phyloP scores from a whole-genome alignment of 352 stramenopile genomes.

The Phytophthora citrophthora region DNA sequence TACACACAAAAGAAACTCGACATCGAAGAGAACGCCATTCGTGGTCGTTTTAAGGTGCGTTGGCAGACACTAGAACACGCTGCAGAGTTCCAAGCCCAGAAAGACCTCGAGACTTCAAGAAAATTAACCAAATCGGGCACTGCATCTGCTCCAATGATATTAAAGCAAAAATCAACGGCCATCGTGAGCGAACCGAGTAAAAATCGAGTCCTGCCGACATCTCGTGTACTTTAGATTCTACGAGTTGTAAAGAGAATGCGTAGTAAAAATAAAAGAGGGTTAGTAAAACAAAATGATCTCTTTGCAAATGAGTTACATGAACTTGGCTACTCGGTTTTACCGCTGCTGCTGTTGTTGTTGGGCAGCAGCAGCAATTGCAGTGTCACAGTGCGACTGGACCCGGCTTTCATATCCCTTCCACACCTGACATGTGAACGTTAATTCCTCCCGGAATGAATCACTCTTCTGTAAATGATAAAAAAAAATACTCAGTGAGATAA shows the following conservation, averaged over 20 bases:
- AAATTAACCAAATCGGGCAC: background rate
- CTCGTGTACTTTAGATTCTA: background rate
- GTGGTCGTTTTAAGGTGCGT: slow-evolving; percentile 36
- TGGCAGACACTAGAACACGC: slow-evolving; percentile 42
- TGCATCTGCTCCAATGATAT: background rate
- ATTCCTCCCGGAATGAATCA: slow-evolving; percentile 72
- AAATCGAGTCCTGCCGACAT: background rate
- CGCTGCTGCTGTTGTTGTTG: slow-evolving; percentile 22
- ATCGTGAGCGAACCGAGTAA: background rate
- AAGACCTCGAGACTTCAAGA: slow-evolving; percentile 13
- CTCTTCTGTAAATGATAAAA: slow-evolving; percentile 58
- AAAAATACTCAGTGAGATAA: too few species aligned
- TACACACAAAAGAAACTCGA: slow-evolving; percentile 60
- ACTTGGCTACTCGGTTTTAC: background rate
- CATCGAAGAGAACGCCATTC: slow-evolving; percentile 39
- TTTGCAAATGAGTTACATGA: too few species aligned
- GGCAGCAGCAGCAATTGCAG: slow-evolving; percentile 28
- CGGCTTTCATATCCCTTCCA: slow-evolving; percentile 87
- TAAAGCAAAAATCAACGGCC: slow-evolving; percentile 1
- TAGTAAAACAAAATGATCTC: too few species aligned
- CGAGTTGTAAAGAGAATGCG: background rate
- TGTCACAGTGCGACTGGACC: slow-evolving; percentile 74
- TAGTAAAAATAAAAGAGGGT: too few species aligned
- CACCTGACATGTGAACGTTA: slow-evolving; percentile 77
- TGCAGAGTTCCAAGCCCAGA: slow-evolving; percentile 13